Evolutionary conservation across 2,329 filamentous ascomycete genomes (phyloP), one percentile per base, ranked within the genome.

Genomic region (Cercospora sp.): DNA sequence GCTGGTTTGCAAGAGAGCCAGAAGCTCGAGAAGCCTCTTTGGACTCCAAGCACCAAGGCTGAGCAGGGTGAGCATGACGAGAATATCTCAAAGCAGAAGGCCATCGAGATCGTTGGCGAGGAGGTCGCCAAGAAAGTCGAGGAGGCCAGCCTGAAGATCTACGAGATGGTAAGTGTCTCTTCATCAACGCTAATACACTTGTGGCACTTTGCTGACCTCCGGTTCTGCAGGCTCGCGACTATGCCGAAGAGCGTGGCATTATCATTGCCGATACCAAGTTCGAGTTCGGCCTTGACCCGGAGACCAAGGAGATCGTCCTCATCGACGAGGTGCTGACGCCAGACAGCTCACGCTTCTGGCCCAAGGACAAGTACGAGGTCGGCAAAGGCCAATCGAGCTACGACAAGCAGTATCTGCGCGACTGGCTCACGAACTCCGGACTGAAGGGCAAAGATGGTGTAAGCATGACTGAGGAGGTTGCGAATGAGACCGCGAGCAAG

Each of bases 321-420:
- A 88, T 93, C 4, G 93, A 96, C 76, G 93, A 96, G 82, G 92
- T 96, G 23, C 82, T 96, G 68, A 96, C 93, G 7, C 93, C 93
- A 2, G 83, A 85, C 71, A 82, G 79, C 72, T 94, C 91, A 61
- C 87, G 94, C 16, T 97, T 97, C 85, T 98, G 94, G 94, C 89
- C 89, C 0, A 87, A 86, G 70, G 88, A 88, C 53, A 84, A 84
- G 57, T 96, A 94, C 77, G 85, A 89, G 77, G 80, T 91, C 18
- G 93, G 94, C 1, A 85, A 84, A 69, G 86, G 90, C 66, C 93
- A 96, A 82, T 86, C 90, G 64, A 95, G 91, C 80, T 95, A 94
- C 73, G 94, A 97, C 78, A 97, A 97, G 76, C 78, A 84, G 75
- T 83, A 79, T 75, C 79, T 97, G 72, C 84, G 94, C 39, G 90